A percentile compares a stretch with the other conserved stretches of the same genome.
Conservation (phyloP, 2,329 filamentous ascomycete genomes). For the Diplodia scrobiculata region DNA sequence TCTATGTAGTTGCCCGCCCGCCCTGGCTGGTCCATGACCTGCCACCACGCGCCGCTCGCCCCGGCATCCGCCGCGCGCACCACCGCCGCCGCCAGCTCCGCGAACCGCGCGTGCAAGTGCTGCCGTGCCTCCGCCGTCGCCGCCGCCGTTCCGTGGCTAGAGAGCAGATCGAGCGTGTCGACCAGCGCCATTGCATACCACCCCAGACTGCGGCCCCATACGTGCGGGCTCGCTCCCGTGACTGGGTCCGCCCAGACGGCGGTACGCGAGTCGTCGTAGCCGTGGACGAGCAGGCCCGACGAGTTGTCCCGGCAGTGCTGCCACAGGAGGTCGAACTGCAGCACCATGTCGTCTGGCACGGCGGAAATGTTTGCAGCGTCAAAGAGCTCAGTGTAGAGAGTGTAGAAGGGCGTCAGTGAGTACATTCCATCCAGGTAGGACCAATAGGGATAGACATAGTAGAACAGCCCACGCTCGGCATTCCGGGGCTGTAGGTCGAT, state of each 20-base stretch:
- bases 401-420: conserved; percentile 46
- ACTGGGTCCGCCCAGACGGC: conserved; percentile 43
- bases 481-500: conserved; percentile 56
- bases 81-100: conserved; percentile 46
- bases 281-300: conserved; percentile 41
- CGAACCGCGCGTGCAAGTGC: conserved; percentile 31
- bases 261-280: conserved; percentile 41
- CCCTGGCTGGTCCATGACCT: conserved; percentile 56
- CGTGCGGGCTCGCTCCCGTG: conserved; percentile 42
- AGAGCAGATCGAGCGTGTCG: conserved; percentile 53
- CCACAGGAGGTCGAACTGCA: conserved; percentile 44
- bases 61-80: conserved; percentile 46
- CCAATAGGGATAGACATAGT: conserved; percentile 35
- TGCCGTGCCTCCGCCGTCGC: neutral
- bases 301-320: conserved; percentile 41
- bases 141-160: conserved; percentile 39
- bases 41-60: conserved; percentile 57
- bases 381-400: conserved; percentile 46
- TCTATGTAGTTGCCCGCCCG: conserved; percentile 62
- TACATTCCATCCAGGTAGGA: conserved; percentile 58
- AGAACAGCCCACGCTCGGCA: conserved; percentile 58
- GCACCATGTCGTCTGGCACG: conserved; percentile 47
- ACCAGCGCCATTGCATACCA: conserved; percentile 48
- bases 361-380: conserved; percentile 45
- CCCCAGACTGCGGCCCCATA: conserved; percentile 45